These are phyloP conservation scores for Aspergillus latus DNA, from an alignment of 2,329 filamentous ascomycete species.

Conservation along the genomic window DNA sequence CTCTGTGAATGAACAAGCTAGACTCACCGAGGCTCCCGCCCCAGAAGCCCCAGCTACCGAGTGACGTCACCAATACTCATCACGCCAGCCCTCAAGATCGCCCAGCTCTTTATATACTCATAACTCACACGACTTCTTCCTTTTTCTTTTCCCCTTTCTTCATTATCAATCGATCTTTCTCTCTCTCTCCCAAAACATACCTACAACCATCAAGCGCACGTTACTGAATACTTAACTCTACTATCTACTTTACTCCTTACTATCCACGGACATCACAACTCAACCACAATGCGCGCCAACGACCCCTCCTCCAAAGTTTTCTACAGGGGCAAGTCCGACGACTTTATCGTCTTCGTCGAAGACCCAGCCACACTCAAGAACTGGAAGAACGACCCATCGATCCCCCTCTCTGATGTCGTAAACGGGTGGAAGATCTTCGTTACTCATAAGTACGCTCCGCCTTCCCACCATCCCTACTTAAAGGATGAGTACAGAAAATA, in stretches of 20 bases:
- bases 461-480: neutral
- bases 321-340: slow-evolving; percentile 73
- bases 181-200: no score
- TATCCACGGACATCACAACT: slow-evolving; percentile 3
- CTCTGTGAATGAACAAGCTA: slow-evolving; percentile 5
- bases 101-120: slow-evolving; percentile 5
- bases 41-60: neutral
- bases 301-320: slow-evolving; percentile 72
- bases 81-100: neutral
- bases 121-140: slow-evolving; percentile 9
- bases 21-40: neutral
- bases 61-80: slow-evolving; percentile 24
- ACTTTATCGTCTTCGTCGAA: slow-evolving; percentile 62
- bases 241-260: neutral
- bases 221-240: neutral
- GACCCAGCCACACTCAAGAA: slow-evolving; percentile 64
- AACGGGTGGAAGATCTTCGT: slow-evolving; percentile 86
- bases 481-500: neutral
- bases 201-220: neutral
- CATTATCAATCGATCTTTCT: neutral
- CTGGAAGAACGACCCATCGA: slow-evolving; percentile 76
- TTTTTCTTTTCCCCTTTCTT: neutral
- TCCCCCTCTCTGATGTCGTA: slow-evolving; percentile 81
- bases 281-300: slow-evolving; percentile 65
- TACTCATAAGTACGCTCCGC: slow-evolving; percentile 68